A percentile compares a stretch with the other conserved stretches of the same genome.
Evolutionary conservation across 768 basidiomycete genomes (phyloP).

Genomic region (Boletus reticulatus): DNA sequence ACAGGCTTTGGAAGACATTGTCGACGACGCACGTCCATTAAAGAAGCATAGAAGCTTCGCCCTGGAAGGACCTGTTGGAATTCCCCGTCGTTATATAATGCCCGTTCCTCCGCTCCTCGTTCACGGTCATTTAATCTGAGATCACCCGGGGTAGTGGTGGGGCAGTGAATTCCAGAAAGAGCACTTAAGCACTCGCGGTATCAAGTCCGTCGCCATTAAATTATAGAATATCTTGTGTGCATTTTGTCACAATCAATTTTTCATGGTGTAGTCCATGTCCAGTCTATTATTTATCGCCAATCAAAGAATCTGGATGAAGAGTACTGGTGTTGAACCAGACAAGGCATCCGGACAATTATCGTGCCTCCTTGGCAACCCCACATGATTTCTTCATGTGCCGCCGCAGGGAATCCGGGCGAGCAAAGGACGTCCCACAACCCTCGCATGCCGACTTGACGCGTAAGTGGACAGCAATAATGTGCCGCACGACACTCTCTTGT

Average conservation of each 20-base stretch:
- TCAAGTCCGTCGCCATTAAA: background rate
- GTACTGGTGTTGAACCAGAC: no score
- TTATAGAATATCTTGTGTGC: no score
- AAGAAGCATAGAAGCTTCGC: background rate
- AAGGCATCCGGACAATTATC: background rate
- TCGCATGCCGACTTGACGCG: conserved; percentile 9
- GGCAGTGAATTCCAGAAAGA: no score
- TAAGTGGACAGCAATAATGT: conserved; percentile 24
- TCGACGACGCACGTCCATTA: background rate
- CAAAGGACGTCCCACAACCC: conserved; percentile 23
- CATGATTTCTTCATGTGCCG: conserved; percentile 23
- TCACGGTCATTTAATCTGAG: background rate
- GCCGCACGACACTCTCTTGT: conserved; percentile 24
- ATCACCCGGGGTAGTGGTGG: background rate
- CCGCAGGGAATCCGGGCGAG: conserved; percentile 26
- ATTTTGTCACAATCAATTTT: no score
- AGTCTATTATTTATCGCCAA: no score
- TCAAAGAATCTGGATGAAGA: no score
- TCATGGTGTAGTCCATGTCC: no score
- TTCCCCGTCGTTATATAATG: background rate
- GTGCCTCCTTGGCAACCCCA: background rate
- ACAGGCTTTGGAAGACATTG: conserved; percentile 51
- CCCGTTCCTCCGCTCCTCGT: background rate
- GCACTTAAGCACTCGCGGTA: background rate
- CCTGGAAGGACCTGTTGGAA: background rate